phyloP scores from a whole-genome alignment of 2,329 filamentous ascomycete species.

The Pezicula radicicola region DNA sequence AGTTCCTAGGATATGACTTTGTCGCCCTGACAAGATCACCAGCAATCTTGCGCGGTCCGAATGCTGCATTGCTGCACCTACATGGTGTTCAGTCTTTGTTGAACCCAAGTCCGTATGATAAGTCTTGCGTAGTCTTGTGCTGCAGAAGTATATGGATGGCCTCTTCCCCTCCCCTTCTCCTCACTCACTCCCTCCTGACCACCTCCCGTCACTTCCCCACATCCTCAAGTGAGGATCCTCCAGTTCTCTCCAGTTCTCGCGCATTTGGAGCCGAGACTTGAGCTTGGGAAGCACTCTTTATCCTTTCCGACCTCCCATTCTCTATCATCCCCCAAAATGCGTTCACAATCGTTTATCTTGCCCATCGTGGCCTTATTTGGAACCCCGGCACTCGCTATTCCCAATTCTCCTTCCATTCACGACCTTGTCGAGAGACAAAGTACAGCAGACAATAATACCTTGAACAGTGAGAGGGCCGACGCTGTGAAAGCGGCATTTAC shows the following conservation, averaged over 20 bases:
- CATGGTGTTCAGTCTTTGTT: neutral
- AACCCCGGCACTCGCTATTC: slow-evolving; percentile 12
- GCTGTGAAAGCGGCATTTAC: slow-evolving; percentile 68
- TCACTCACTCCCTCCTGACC: slow-evolving; percentile 2
- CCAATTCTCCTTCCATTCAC: slow-evolving; percentile 7
- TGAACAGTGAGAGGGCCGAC: slow-evolving; percentile 39
- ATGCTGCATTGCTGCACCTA: no score
- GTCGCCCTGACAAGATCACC: slow-evolving; percentile 1
- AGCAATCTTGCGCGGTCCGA: neutral
- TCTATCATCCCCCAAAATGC: neutral
- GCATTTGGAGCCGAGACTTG: neutral
- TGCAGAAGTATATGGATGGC: slow-evolving; percentile 2
- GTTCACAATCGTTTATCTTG: neutral
- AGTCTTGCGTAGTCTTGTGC: neutral
- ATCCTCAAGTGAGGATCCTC: neutral
- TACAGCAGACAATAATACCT: slow-evolving; percentile 17
- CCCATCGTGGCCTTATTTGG: slow-evolving; percentile 14
- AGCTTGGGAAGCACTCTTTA: neutral
- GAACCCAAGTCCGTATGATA: neutral
- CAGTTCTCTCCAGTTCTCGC: neutral
- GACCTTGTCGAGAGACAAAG: slow-evolving; percentile 8
- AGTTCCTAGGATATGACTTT: neutral
- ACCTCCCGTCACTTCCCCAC: neutral
- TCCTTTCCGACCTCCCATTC: neutral
- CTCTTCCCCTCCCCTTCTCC: neutral